Evolutionary conservation across 352 stramenopile genomes (phyloP).

Genomic region (Lagenidium giganteum): DNA sequence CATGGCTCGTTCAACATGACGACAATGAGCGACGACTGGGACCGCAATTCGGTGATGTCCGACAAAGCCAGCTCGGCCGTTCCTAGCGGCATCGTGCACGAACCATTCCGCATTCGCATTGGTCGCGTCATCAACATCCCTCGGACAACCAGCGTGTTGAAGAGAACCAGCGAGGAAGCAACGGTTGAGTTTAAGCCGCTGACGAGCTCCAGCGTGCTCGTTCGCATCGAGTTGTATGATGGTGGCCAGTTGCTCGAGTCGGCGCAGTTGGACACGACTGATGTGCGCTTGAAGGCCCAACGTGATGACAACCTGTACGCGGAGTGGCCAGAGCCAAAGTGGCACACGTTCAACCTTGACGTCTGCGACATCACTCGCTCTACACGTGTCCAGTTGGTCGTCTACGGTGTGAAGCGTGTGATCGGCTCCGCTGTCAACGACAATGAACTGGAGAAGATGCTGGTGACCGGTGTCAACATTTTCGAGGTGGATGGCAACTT

Average conservation of each 20-base stretch:
- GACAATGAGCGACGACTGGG: constrained; percentile 63
- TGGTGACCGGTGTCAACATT: constrained; percentile 76
- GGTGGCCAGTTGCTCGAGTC: constrained; percentile 64
- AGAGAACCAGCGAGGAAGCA: constrained; percentile 67
- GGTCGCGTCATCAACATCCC: constrained; percentile 82
- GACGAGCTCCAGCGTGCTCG: constrained; percentile 58
- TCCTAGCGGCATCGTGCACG: constrained; percentile 46
- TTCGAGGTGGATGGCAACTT: constrained; percentile 77
- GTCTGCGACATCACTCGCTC: constrained; percentile 64
- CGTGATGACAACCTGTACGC: constrained; percentile 66
- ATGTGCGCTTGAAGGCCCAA: constrained; percentile 71
- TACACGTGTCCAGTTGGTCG: constrained; percentile 71
- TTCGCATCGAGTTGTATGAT: constrained; percentile 76
- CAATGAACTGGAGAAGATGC: constrained; percentile 54
- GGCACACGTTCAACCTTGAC: constrained; percentile 76
- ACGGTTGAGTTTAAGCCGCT: constrained; percentile 39
- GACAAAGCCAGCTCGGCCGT: constrained; percentile 26
- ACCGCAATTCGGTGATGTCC: constrained; percentile 28
- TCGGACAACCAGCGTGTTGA: constrained; percentile 55
- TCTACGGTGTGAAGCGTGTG: constrained; percentile 69
- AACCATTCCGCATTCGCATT: constrained; percentile 70
- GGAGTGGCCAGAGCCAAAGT: constrained; percentile 67
- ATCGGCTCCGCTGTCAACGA: constrained; percentile 36
- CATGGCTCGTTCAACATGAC: constrained; percentile 65
- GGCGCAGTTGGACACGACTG: constrained; percentile 57